Conservation (phyloP, 2,329 filamentous ascomycete species). For the Mycocentrospora acerina region DNA sequence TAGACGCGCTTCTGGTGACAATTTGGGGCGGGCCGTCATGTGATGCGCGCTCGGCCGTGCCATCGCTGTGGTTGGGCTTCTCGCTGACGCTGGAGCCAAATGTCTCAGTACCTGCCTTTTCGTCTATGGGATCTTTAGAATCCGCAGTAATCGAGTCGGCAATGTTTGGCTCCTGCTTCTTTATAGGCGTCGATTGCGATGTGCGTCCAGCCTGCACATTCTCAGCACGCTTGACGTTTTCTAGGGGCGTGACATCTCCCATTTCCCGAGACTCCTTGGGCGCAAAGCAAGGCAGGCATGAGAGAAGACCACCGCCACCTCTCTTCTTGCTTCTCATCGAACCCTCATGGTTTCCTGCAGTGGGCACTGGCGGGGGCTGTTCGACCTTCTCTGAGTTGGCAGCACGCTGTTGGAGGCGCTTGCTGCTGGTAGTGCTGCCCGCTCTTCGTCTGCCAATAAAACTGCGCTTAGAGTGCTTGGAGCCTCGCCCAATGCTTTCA, state of each 20-base stretch:
- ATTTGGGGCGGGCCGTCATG: constrained; percentile 26
- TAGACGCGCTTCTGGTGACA: constrained; percentile 35
- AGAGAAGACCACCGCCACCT: constrained; percentile 43
- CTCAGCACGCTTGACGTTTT: constrained; percentile 46
- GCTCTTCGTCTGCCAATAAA: constrained; percentile 48
- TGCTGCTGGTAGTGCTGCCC: constrained; percentile 50
- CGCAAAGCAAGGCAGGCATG: constrained; percentile 67
- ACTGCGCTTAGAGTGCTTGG: constrained; percentile 48
- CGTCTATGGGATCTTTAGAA: constrained; percentile 49
- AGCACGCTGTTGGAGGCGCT: constrained; percentile 44
- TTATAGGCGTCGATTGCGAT: constrained; percentile 53
- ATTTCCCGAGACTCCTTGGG: constrained; percentile 58
- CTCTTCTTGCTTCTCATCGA: constrained; percentile 43
- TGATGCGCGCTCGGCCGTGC: constrained; percentile 23
- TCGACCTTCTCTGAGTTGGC: constrained; percentile 44
- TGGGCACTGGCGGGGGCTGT: constrained; percentile 33
- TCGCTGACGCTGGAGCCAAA: constrained; percentile 25
- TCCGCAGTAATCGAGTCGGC: constrained; percentile 47
- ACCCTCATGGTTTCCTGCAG: constrained; percentile 32
- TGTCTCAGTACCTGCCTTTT: constrained; percentile 41
- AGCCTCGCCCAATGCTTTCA: constrained; percentile 48
- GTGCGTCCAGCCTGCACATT: constrained; percentile 41
- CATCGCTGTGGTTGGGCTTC: constrained; percentile 22
- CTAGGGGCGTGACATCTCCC: constrained; percentile 47
- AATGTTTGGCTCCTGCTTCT: constrained; percentile 43